Conservation (phyloP, 208 protist species). For the Trypanosoma theileri region DNA sequence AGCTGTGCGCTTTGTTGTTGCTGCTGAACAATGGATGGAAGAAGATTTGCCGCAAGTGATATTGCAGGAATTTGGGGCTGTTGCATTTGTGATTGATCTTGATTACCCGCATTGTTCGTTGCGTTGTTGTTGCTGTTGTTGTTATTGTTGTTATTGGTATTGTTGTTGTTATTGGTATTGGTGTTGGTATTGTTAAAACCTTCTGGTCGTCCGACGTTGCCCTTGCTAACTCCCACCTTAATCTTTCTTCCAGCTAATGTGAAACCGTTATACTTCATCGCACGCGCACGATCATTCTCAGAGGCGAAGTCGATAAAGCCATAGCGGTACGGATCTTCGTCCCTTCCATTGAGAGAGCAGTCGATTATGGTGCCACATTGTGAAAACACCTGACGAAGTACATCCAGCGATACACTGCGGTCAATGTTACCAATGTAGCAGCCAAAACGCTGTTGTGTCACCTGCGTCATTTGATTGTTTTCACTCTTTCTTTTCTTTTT, state of each 20-base stretch:
- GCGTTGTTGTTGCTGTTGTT: conserved; percentile 6
- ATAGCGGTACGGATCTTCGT: conserved; percentile 81
- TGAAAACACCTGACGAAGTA: conserved; percentile 77
- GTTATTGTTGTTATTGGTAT: conserved; percentile 3
- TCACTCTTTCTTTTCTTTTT: not conserved
- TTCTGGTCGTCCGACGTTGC: conserved; percentile 70
- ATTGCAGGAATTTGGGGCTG: conserved; percentile 14
- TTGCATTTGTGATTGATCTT: conserved; percentile 25
- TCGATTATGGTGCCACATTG: conserved; percentile 84
- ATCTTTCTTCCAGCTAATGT: conserved; percentile 73
- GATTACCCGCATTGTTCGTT: not conserved
- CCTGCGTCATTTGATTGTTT: conserved; percentile 15
- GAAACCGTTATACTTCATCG: conserved; percentile 88
- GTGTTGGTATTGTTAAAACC: conserved; percentile 23
- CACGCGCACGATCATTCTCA: conserved; percentile 71
- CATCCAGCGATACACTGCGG: conserved; percentile 69
- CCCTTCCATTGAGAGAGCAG: conserved; percentile 80
- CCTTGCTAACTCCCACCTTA: conserved; percentile 84
- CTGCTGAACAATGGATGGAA: conserved; percentile 34
- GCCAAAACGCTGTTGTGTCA: conserved; percentile 62
- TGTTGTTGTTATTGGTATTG: conserved; percentile 15
- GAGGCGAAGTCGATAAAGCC: conserved; percentile 88
- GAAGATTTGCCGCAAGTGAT: conserved; percentile 11
- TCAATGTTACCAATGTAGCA: conserved; percentile 90
- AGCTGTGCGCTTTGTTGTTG: conserved; percentile 58